Percentiles rank a stretch among this genome's conserved stretches.
Conservation (phyloP, 2,329 filamentous ascomycete genomes). For the Scorias spongiosa region DNA sequence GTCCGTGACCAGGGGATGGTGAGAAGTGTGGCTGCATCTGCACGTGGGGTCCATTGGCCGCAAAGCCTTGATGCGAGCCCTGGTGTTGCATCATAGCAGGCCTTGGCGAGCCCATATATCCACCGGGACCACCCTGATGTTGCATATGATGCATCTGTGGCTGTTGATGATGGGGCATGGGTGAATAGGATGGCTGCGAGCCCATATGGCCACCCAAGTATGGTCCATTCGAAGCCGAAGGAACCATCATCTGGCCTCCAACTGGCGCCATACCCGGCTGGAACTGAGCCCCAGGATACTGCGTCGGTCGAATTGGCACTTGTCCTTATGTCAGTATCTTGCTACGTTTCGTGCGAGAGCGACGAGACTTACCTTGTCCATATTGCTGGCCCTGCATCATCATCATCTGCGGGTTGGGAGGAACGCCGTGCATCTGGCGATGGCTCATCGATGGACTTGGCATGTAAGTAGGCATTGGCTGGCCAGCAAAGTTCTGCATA, state of each 20-base stretch:
- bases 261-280: conserved; percentile 14
- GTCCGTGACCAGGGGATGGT: background rate
- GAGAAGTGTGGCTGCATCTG: conserved; percentile 8
- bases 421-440: conserved; percentile 12
- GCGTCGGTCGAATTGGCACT: conserved; percentile 46
- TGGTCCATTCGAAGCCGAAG: conserved; percentile 38
- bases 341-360: background rate
- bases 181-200: conserved; percentile 60
- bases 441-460: conserved; percentile 50
- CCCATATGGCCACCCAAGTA: conserved; percentile 65
- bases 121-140: conserved; percentile 32
- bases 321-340: background rate
- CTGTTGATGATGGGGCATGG: conserved; percentile 50
- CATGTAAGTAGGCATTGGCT: conserved; percentile 56
- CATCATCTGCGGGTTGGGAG: conserved; percentile 7
- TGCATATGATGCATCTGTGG: conserved; percentile 35
- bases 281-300: background rate
- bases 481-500: conserved; percentile 46
- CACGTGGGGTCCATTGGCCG: conserved; percentile 34
- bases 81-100: conserved; percentile 88
- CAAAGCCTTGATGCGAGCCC: conserved; percentile 76
- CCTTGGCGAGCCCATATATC: conserved; percentile 65
- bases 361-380: conserved; percentile 29
- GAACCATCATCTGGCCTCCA: conserved; percentile 58
- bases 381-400: conserved; percentile 13